Evolutionary conservation across 2,329 filamentous ascomycete genomes (phyloP).

Genomic region (Paracoccidioides lutzii): DNA sequence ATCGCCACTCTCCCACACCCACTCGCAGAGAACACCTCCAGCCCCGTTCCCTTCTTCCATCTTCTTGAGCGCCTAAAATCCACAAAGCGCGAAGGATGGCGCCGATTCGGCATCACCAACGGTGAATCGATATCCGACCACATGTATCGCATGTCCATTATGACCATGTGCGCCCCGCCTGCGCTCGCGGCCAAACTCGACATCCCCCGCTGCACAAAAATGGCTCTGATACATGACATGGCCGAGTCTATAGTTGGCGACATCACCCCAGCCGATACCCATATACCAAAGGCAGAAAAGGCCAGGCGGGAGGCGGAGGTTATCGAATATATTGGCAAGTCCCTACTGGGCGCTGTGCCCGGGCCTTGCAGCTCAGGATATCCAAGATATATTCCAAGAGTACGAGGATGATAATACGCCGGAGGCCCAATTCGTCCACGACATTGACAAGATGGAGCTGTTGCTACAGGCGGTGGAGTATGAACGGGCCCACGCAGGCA

Average conservation of each 20-base stretch:
- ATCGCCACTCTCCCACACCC: constrained; percentile 51
- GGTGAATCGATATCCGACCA: constrained; percentile 94
- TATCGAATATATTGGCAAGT: constrained; percentile 77
- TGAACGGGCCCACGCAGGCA: constrained; percentile 55
- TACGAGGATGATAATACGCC: constrained; percentile 79
- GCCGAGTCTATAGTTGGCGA: constrained; percentile 89
- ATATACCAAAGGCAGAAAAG: constrained; percentile 77
- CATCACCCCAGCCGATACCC: constrained; percentile 77
- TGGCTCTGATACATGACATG: constrained; percentile 97
- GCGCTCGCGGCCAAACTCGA: constrained; percentile 60
- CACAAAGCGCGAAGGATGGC: constrained; percentile 91
- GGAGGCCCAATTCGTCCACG: constrained; percentile 84
- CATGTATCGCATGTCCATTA: constrained; percentile 99
- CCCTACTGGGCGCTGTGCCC: constrained; percentile 60
- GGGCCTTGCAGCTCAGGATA: constrained; percentile 56
- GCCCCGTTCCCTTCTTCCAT: constrained; percentile 87
- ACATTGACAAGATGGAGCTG: constrained; percentile 94
- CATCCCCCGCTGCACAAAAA: constrained; percentile 73
- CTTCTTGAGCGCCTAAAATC: constrained; percentile 89
- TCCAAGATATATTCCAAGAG: constrained; percentile 79
- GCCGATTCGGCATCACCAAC: constrained; percentile 60
- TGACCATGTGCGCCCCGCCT: constrained; percentile 81
- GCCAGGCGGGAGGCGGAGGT: constrained; percentile 70
- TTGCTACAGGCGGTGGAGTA: constrained; percentile 95
- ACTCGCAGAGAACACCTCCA: constrained; percentile 49